Conservation (phyloP, 108 stramenopile genomes). For the Nannochloropsis gaditana region DNA sequence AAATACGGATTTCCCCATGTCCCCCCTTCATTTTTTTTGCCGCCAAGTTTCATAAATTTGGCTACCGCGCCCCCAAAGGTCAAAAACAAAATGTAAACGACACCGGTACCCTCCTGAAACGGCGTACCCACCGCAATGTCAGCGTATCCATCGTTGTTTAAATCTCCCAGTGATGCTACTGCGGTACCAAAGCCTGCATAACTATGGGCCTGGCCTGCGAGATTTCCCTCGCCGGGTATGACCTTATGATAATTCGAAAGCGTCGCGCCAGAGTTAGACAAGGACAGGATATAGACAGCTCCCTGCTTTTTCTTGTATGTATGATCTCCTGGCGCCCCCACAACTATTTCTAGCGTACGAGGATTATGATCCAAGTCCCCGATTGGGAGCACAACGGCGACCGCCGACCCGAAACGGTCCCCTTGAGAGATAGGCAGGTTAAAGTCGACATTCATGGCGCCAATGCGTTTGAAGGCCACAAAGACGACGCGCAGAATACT, state of each 20-base stretch:
- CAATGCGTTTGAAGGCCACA: slow-evolving; percentile 19
- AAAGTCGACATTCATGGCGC: slow-evolving; percentile 13
- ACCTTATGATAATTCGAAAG: background rate
- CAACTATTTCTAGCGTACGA: background rate
- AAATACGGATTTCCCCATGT: slow-evolving; percentile 1
- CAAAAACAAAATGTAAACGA: background rate
- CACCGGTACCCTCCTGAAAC: background rate
- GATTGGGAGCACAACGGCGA: background rate
- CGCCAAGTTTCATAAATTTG: background rate
- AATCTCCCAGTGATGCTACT: background rate
- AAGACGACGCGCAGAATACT: background rate
- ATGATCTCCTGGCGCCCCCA: background rate
- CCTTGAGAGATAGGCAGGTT: slow-evolving; percentile 5
- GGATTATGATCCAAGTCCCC: slow-evolving; percentile 16
- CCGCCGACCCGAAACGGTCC: background rate
- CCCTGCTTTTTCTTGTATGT: slow-evolving; percentile 6
- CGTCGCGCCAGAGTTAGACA: background rate
- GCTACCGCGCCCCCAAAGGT: background rate
- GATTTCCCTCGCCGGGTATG: slow-evolving; percentile 6
- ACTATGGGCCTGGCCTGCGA: background rate
- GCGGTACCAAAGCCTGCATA: background rate
- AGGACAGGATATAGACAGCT: background rate
- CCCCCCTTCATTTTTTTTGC: background rate
- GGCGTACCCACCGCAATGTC: slow-evolving; percentile 11
- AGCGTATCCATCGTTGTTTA: background rate